Percentiles rank a stretch among this genome's conserved stretches.
phyloP scores from a whole-genome alignment of 495 filamentous ascomycete species.

The Thozetella sp. region DNA sequence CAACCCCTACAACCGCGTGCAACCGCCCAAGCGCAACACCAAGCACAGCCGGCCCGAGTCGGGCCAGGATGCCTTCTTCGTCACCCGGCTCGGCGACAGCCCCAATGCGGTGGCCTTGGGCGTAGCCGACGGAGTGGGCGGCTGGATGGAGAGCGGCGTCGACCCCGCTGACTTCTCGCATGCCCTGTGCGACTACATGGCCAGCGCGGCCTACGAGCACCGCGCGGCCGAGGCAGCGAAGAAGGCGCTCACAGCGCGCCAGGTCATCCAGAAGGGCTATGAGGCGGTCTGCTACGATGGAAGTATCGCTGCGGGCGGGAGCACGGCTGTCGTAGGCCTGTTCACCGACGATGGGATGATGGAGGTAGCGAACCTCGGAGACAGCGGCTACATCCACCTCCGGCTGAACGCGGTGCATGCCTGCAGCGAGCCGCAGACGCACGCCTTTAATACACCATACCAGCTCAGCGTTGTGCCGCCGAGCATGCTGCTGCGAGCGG shows the following conservation, averaged over 20 bases:
- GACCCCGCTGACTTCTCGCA: conserved; percentile 96
- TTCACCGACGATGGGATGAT: conserved; percentile 68
- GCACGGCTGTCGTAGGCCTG: conserved; percentile 85
- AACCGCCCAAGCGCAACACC: conserved; percentile 47
- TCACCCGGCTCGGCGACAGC: conserved; percentile 67
- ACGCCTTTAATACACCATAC: conserved; percentile 96
- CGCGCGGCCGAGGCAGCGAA: conserved; percentile 15
- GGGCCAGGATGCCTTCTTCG: conserved; percentile 96
- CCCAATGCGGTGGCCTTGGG: conserved; percentile 71
- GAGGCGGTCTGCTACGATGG: conserved; percentile 74
- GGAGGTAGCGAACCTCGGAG: conserved; percentile 92
- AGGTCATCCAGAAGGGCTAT: conserved; percentile 83
- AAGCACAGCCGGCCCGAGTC: conserved; percentile 69
- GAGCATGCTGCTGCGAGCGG: conserved; percentile 72
- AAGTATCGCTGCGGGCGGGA: conserved; percentile 77
- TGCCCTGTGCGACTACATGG: conserved; percentile 92
- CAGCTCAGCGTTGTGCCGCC: conserved; percentile 89
- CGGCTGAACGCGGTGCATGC: conserved; percentile 81
- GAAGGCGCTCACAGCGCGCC: conserved; percentile 57
- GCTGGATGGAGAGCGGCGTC: conserved; percentile 87
- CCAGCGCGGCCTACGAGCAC: conserved; percentile 62
- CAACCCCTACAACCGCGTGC: conserved; percentile 63
- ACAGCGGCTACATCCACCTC: conserved; percentile 91
- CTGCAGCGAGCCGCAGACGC: conserved; percentile 84
- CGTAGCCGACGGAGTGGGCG: conserved; percentile 92